phyloP scores from a whole-genome alignment of 345 rosid species.

The Salix purpurea region DNA sequence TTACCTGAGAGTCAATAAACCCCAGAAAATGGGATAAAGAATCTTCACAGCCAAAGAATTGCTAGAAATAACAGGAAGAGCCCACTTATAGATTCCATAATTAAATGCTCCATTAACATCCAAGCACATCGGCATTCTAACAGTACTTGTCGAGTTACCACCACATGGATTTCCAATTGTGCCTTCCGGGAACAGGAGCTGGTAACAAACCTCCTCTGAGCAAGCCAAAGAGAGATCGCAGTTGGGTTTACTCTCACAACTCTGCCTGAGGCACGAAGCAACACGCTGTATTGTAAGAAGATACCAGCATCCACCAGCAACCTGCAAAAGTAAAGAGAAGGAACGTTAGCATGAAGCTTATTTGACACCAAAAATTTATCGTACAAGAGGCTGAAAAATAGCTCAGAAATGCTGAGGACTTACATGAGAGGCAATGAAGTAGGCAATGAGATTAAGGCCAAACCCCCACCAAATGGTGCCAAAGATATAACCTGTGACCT shows the following conservation, averaged over 20 bases:
- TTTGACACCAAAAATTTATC: not conserved
- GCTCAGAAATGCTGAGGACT: not conserved
- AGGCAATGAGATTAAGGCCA: constrained; percentile 81
- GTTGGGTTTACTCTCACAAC: constrained; percentile 41
- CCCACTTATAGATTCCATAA: constrained; percentile 69
- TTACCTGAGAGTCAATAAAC: constrained; percentile 83
- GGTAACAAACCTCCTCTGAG: constrained; percentile 59
- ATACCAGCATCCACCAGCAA: constrained; percentile 93
- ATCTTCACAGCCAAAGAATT: constrained; percentile 72
- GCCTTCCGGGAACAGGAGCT: constrained; percentile 30
- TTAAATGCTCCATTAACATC: constrained; percentile 57
- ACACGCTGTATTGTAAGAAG: constrained; percentile 80
- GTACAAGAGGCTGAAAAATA: not conserved
- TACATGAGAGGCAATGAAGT: constrained; percentile 90
- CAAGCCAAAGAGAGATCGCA: constrained; percentile 63
- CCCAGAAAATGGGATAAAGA: constrained; percentile 93
- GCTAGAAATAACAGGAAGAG: constrained; percentile 84
- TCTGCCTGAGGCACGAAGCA: constrained; percentile 64
- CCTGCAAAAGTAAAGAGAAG: constrained; percentile 31
- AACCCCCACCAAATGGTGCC: constrained; percentile 99
- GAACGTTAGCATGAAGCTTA: not conserved
- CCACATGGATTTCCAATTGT: constrained; percentile 42
- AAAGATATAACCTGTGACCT: constrained; percentile 86
- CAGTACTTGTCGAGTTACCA: constrained; percentile 40
- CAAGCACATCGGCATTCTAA: constrained; percentile 55